Evolutionary conservation across 805 yeast species (phyloP).

Genomic region (Debaryomyces maramus): DNA sequence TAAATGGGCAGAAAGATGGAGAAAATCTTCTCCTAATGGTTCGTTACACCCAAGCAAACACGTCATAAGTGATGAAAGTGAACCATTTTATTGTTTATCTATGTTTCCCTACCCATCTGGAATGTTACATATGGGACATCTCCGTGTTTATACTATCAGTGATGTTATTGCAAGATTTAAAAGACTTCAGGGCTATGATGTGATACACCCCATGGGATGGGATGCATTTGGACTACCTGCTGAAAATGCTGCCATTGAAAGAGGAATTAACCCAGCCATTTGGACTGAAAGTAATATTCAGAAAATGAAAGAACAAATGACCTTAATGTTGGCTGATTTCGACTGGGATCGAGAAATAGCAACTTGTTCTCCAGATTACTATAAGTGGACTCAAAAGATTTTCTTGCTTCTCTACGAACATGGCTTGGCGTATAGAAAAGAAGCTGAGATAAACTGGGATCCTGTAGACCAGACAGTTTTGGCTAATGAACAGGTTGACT

Average conservation of each 20-base stretch:
- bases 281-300: slow-evolving; percentile 86
- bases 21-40: slow-evolving; percentile 26
- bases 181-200: slow-evolving; percentile 71
- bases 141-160: slow-evolving; percentile 87
- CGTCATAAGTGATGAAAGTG: slow-evolving; percentile 6
- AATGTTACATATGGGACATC: slow-evolving; percentile 87
- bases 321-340: slow-evolving; percentile 75
- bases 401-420: slow-evolving; percentile 70
- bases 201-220: slow-evolving; percentile 98
- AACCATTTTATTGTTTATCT: slow-evolving; percentile 62
- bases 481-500: slow-evolving; percentile 94
- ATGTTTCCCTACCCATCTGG: slow-evolving; percentile 99
- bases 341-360: slow-evolving; percentile 92
- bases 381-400: slow-evolving; percentile 88
- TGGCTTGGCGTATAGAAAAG: slow-evolving; percentile 81
- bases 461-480: slow-evolving; percentile 93
- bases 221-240: slow-evolving; percentile 99
- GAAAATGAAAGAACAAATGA: slow-evolving; percentile 84
- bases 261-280: slow-evolving; percentile 69
- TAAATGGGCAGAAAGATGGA: slow-evolving; percentile 59
- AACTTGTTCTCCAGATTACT: slow-evolving; percentile 85
- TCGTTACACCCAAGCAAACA: slow-evolving; percentile 39
- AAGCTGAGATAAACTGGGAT: slow-evolving; percentile 96
- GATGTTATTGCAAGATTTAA: slow-evolving; percentile 81
- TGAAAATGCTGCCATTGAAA: slow-evolving; percentile 94